Base-by-base conservation (phyloP, 192 early-diverging fungal species). In the Coemansia sp. region DNA sequence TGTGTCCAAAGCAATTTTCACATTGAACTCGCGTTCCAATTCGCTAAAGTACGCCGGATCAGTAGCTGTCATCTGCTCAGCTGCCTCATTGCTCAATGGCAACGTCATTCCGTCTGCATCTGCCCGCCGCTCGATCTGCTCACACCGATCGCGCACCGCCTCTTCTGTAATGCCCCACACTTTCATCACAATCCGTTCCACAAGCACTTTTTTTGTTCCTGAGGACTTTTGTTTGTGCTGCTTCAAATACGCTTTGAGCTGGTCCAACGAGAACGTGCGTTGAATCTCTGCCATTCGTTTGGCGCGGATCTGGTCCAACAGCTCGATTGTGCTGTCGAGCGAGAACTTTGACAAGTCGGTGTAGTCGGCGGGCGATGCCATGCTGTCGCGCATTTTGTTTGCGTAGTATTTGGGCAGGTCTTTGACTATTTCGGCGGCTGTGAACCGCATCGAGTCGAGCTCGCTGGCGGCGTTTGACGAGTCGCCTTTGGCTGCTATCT, bases 101-200 rank as follows among this genome's bases (percentile, higher is more conserved):
- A 81, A 52, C 45, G 52, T 43, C 39, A 81, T 51, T 0, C 69
- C 66, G 4, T 66, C 64, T 23, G 58, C 38, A 23, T 55, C 63
- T 0, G 48, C 55, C 15, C n/a, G 54, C 21, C 62, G 38, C 6
- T 53, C 54, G 14, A 37, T 49, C 58, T 55, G 59, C 25, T 48
- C 49, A 5, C 66, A 56, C 41, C 66, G 47, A 8, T 25, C 38
- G 12, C 62, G 64, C 2, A 81, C 22, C 1, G 64, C 54, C 11
- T 55, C 53, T 1, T 37, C 23, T 9, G 69, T 69, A 3, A 72
- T 69, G 4, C 78, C 69, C 78, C 78, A 81, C 24, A 75, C 66
- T 0, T 62, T 43, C 50, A 59, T 51, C 23, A 81, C 63, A 25
- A 81, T 75, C 56, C 78, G 50, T 29, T 63, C 56, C 4, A 61